Evolutionary conservation across 352 stramenopile species (phyloP).

Genomic region (Plasmopara halstedii): DNA sequence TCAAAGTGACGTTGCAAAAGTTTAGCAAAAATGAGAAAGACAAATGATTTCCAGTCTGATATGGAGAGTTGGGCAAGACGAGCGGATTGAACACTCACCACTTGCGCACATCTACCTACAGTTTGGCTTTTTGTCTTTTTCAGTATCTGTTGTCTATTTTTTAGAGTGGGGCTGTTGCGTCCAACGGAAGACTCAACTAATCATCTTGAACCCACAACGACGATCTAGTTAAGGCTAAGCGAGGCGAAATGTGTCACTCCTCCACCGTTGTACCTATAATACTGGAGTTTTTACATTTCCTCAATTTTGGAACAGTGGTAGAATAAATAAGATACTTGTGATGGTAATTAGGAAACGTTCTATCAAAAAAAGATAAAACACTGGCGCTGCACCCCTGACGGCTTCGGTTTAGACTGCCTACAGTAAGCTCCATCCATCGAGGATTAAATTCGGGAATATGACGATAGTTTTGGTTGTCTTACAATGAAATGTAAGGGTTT

Average conservation of each 20-base stretch:
- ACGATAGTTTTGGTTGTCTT: no score
- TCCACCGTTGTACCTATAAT: conserved; percentile 4
- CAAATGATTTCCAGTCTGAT: conserved; percentile 13
- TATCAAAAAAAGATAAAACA: not conserved
- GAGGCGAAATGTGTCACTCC: conserved; percentile 15
- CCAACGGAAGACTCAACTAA: conserved; percentile 22
- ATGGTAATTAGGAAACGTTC: not conserved
- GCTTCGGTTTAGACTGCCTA: no score
- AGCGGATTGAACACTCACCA: conserved; percentile 22
- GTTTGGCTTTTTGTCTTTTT: conserved; percentile 17
- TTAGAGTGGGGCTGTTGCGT: conserved; percentile 21
- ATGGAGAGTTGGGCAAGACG: conserved; percentile 1
- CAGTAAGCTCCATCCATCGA: no score
- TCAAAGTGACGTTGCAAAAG: conserved; percentile 12
- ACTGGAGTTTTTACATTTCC: not conserved
- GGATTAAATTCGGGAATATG: no score
- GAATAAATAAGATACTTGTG: conserved; percentile 31
- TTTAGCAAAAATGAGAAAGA: conserved; percentile 19
- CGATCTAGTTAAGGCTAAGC: conserved; percentile 9
- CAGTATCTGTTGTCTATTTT: conserved; percentile 18
- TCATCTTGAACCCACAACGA: conserved; percentile 16
- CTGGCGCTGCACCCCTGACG: no score
- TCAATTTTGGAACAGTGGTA: conserved; percentile 14
- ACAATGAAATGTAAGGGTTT: no score
- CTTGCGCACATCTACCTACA: conserved; percentile 2